Evolutionary conservation across 164 flowering plant genomes (phyloP), one percentile per base, ranked within the genome.

Genomic region (Tetracentron sinense): DNA sequence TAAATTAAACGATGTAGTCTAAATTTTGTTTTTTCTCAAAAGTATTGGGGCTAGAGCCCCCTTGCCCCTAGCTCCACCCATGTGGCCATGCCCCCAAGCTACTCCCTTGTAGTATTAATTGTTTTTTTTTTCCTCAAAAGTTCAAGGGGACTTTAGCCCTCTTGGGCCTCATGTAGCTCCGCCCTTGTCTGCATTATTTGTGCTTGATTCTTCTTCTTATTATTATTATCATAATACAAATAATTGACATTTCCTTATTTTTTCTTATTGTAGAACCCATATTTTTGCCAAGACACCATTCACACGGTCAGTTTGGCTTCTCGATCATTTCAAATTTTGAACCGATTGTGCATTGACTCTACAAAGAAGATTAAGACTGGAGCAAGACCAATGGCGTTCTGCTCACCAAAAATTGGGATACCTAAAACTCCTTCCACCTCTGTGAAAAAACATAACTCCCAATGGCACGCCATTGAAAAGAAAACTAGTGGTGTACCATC

Each of bases 201-300:
- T n/a, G n/a, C n/a, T n/a, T n/a, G n/a, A n/a, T n/a, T n/a, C n/a
- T n/a, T n/a, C n/a, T n/a, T n/a, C n/a, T 28, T 17, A 20, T 26
- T 61, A 27, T 26, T 44, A 15, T 0, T 29, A 17, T 61, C 17
- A 28, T 47, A 8, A 31, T 28, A 26, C 16, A 49, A 26, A 5
- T 55, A 21, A 3, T 46, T 52, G 21, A 1, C 42, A n/a, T n/a
- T n/a, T n/a, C n/a, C 22, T 60, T 57, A 46, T 38, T 20, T 38
- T 42, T 67, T 38, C 16, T 46, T 15, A 27, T 42, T 69, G 57
- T 22, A 87, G 96, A 81, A 79, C 42, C 82, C 85, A 60, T 65
- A 56, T 7, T 64, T 77, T 56, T 82, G 87, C 77, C 85, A 79
- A 82, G 96, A 89, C 58, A 81, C 89, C 30, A 53, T 81, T 16